These are phyloP conservation scores for Penicillium canescens DNA, from an alignment of 495 filamentous ascomycete species.

Conservation along the genomic window DNA sequence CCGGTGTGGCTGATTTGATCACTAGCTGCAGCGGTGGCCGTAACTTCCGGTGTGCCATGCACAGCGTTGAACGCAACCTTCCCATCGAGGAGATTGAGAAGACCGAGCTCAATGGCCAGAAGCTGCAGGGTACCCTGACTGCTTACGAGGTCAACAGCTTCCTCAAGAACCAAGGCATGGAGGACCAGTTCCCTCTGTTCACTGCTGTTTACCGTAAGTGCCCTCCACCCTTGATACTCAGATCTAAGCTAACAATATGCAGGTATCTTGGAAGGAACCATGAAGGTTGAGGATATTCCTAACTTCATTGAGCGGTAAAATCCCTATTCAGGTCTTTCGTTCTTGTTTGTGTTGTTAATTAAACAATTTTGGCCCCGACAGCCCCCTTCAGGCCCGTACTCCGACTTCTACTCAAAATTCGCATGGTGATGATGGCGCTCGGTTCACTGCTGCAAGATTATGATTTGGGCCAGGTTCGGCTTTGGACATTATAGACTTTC, in stretches of 20 bases:
- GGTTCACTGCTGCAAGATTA: slow-evolving; percentile 22
- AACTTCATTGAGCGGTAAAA: slow-evolving; percentile 47
- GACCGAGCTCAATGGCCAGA: slow-evolving; percentile 93
- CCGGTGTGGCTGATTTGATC: slow-evolving; percentile 94
- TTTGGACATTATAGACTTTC: slow-evolving; percentile 15
- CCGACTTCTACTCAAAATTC: slow-evolving; percentile 15
- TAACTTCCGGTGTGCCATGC: slow-evolving; percentile 92
- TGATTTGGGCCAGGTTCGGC: slow-evolving; percentile 13
- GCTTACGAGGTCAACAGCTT: slow-evolving; percentile 88
- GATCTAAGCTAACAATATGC: slow-evolving; percentile 15
- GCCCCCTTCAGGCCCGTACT: slow-evolving; percentile 21
- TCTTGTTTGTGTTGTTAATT: slow-evolving; percentile 35
- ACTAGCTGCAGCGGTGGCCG: slow-evolving; percentile 89
- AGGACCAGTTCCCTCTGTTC: slow-evolving; percentile 87
- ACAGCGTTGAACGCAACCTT: slow-evolving; percentile 76
- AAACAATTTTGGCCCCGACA: slow-evolving; percentile 17
- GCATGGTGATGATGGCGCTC: slow-evolving; percentile 21
- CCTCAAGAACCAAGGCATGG: slow-evolving; percentile 71
- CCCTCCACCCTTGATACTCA: background rate
- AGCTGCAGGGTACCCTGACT: slow-evolving; percentile 90
- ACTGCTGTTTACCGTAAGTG: slow-evolving; percentile 71
- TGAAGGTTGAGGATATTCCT: slow-evolving; percentile 46
- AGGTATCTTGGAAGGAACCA: slow-evolving; percentile 44
- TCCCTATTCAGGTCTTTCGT: slow-evolving; percentile 16
- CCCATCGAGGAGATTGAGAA: slow-evolving; percentile 85